Conservation (phyloP, 2,329 filamentous ascomycete species). For the Alternaria burnsii region DNA sequence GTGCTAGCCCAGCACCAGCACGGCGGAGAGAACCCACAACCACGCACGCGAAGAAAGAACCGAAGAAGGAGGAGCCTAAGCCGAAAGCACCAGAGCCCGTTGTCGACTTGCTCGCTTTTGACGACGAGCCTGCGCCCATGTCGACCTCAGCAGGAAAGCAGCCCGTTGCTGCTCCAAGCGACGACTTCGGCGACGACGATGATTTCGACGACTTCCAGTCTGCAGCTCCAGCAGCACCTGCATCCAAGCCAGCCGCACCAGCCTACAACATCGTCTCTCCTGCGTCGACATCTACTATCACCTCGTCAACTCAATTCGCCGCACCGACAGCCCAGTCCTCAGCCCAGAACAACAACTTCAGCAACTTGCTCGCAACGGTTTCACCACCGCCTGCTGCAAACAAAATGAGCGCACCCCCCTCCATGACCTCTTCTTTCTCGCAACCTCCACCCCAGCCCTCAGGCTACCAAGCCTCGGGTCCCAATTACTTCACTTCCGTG, state of each 20-base stretch:
- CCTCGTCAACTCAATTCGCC: constrained; percentile 74
- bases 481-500: constrained; percentile 96
- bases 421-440: constrained; percentile 50
- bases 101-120: constrained; percentile 90
- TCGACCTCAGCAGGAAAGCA: constrained; percentile 56
- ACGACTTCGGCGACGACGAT: constrained; percentile 72
- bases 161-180: constrained; percentile 51
- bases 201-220: constrained; percentile 99
- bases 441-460: constrained; percentile 63
- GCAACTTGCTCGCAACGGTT: constrained; percentile 82
- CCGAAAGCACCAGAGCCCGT: constrained; percentile 78
- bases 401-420: constrained; percentile 61
- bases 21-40: constrained; percentile 59
- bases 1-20: constrained; percentile 58
- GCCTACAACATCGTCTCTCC: constrained; percentile 54
- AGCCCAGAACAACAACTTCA: constrained; percentile 80
- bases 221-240: constrained; percentile 64
- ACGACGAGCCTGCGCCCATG: constrained; percentile 71
- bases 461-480: constrained; percentile 78
- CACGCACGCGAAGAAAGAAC: constrained; percentile 50
- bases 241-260: constrained; percentile 53
- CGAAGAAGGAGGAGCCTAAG: constrained; percentile 77
- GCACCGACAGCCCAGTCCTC: constrained; percentile 86
- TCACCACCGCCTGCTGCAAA: constrained; percentile 71
- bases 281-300: constrained; percentile 57